phyloP scores from a whole-genome alignment of 257 asterid genomes.

The Paulownia fortunei region DNA sequence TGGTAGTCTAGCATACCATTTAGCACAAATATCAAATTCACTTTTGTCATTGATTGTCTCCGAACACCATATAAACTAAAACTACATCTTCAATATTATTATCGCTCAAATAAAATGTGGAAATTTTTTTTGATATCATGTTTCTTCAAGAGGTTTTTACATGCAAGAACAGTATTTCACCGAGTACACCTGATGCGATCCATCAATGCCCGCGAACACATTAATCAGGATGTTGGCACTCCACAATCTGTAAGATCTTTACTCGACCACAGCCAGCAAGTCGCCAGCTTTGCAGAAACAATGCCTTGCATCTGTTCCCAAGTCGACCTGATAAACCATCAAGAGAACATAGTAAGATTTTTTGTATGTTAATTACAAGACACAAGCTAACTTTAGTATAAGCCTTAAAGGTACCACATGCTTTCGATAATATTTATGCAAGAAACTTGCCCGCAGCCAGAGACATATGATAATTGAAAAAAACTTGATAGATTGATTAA shows the following conservation, averaged over 20 bases:
- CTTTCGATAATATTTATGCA: neutral
- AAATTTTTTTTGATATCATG: neutral
- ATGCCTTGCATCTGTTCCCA: constrained; percentile 76
- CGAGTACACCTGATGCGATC: neutral
- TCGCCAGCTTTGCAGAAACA: constrained; percentile 69
- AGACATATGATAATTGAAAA: no score
- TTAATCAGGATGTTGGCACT: neutral
- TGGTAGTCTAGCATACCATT: no score
- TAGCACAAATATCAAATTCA: no score
- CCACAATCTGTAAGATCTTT: neutral
- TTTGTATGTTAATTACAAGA: neutral
- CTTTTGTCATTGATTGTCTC: no score
- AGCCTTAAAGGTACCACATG: no score
- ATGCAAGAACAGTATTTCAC: neutral
- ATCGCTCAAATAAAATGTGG: neutral
- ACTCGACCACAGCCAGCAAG: constrained; percentile 62
- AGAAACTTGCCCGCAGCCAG: neutral
- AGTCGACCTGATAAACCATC: constrained; percentile 67
- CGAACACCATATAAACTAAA: no score
- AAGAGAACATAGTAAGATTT: neutral
- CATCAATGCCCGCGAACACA: neutral
- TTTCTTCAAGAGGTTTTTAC: neutral
- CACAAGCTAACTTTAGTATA: neutral
- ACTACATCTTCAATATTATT: neutral
- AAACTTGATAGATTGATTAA: no score